Base-by-base conservation (phyloP, 2,329 filamentous ascomycete genomes). In the Atkinsonella texensis region DNA sequence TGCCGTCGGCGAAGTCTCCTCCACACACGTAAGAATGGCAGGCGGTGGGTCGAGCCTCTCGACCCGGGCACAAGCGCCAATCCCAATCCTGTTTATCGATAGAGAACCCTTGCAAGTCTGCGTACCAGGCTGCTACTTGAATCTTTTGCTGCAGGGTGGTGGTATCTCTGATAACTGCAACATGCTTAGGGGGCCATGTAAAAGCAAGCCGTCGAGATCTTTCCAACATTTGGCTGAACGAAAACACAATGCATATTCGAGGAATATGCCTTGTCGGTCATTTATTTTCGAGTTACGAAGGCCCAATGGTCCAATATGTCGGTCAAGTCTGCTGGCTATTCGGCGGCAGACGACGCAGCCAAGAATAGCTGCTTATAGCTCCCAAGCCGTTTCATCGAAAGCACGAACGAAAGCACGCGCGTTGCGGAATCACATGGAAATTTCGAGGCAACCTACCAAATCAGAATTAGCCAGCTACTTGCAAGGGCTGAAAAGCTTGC, bases 261-360 rank as follows among this genome's bases (percentile, higher is more conserved):
- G 55, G 55, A 66, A 52, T 32, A 69, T 69, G 67, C 60, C 67
- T 55, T 62, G 64, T 57, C 61, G 67, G 57, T 62, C 66, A 50
- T 60, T 64, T 38, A 55, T 69, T 51, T 56, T 63, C 52, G 67
- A 70, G 54, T 58, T 70, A 17, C 53, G 58, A 56, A 62, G 61
- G 57, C 65, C 61, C 46, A 68, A 65, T 51, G 60, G 63, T 39
- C 60, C 62, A 9, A 62, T 72, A 46, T 72, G 69, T 52, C 66
- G 64, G 38, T 64, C 68, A 43, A 72, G 69, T 57, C 60, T 67
- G 41, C 53, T 61, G 23, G 56, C 57, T 45, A 57, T 69, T 38
- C 60, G 61, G 45, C 64, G 59, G 18, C 58, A 57, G 44, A 59
- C 59, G 52, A 20, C 61, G 38, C 60, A 55, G 38, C 53, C 58